A percentile compares a stretch with the other conserved stretches of the same genome.
These are phyloP conservation scores for Cyclostephanos invisitatus DNA, from an alignment of 108 stramenopile genomes.

Conservation along the genomic window DNA sequence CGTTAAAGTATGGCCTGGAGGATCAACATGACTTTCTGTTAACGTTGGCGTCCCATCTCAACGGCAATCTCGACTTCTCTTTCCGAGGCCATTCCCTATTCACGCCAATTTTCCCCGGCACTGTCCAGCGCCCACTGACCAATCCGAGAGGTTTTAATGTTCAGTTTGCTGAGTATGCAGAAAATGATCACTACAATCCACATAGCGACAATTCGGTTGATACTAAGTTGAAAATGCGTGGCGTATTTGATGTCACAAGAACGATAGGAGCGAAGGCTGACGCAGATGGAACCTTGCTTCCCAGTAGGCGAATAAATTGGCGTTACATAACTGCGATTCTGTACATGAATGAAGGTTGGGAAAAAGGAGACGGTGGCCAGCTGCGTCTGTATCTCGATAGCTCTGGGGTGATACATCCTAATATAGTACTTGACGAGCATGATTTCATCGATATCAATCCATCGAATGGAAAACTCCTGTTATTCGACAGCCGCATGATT, in stretches of 20 bases:
- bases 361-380: slow-evolving; percentile 32
- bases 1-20: slow-evolving; percentile 33
- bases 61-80: slow-evolving; percentile 22
- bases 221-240: not conserved
- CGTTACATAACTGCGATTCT: slow-evolving; percentile 45
- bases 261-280: not conserved
- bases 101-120: slow-evolving; percentile 41
- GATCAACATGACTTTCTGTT: slow-evolving; percentile 43
- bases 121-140: slow-evolving; percentile 29
- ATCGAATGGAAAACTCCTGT: slow-evolving; percentile 43
- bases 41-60: slow-evolving; percentile 42
- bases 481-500: slow-evolving; percentile 49
- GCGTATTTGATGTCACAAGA: not conserved
- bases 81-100: not conserved
- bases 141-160: slow-evolving; percentile 24
- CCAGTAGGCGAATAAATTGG: slow-evolving; percentile 16
- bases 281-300: not conserved
- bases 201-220: slow-evolving; percentile 35
- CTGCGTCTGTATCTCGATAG: slow-evolving; percentile 41
- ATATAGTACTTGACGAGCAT: not conserved
- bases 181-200: slow-evolving; percentile 41
- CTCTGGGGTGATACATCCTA: not conserved
- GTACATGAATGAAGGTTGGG: slow-evolving; percentile 53
- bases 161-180: slow-evolving; percentile 45
- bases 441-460: slow-evolving; percentile 31